Conservation (phyloP, 2,329 filamentous ascomycete species). For the Penicillium sp. region DNA sequence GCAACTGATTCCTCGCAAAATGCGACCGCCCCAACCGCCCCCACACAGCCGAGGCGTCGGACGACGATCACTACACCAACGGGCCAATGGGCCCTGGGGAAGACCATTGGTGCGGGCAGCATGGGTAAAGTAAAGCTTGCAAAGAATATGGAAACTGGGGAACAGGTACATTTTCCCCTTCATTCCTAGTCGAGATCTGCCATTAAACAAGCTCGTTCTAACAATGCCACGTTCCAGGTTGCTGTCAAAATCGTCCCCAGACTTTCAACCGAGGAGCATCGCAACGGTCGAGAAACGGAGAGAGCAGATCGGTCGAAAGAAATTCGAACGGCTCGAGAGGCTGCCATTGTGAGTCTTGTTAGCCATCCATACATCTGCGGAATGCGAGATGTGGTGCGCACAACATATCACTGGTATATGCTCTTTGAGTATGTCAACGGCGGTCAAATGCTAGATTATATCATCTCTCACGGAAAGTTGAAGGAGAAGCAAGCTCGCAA, state of each 20-base stretch:
- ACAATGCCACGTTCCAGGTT: slow-evolving; percentile 57
- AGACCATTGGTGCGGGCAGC: slow-evolving; percentile 94
- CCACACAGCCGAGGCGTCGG: slow-evolving; percentile 52
- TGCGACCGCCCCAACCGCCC: slow-evolving; percentile 39
- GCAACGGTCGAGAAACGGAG: slow-evolving; percentile 71
- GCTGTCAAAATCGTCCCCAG: slow-evolving; percentile 97
- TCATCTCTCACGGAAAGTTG: slow-evolving; percentile 94
- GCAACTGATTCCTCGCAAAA: slow-evolving; percentile 53
- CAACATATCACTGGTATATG: slow-evolving; percentile 99
- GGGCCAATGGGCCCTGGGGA: slow-evolving; percentile 91
- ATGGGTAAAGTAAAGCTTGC: slow-evolving; percentile 99
- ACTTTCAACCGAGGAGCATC: slow-evolving; percentile 82
- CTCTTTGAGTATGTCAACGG: slow-evolving; percentile 98
- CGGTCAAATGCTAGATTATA: slow-evolving; percentile 99
- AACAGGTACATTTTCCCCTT: slow-evolving; percentile 64
- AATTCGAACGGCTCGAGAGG: slow-evolving; percentile 89
- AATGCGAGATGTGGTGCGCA: slow-evolving; percentile 91
- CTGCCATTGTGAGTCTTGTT: slow-evolving; percentile 90
- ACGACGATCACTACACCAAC: slow-evolving; percentile 89
- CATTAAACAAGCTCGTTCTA: neutral
- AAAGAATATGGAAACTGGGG: slow-evolving; percentile 82
- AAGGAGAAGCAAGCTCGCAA: slow-evolving; percentile 99
- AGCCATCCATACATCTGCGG: slow-evolving; percentile 96
- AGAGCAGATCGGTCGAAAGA: slow-evolving; percentile 95
- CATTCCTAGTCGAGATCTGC: neutral